A percentile compares a stretch with the other conserved stretches of the same genome.
Conservation (phyloP, 2,329 filamentous ascomycete species). For the Aspergillus luchuensis region DNA sequence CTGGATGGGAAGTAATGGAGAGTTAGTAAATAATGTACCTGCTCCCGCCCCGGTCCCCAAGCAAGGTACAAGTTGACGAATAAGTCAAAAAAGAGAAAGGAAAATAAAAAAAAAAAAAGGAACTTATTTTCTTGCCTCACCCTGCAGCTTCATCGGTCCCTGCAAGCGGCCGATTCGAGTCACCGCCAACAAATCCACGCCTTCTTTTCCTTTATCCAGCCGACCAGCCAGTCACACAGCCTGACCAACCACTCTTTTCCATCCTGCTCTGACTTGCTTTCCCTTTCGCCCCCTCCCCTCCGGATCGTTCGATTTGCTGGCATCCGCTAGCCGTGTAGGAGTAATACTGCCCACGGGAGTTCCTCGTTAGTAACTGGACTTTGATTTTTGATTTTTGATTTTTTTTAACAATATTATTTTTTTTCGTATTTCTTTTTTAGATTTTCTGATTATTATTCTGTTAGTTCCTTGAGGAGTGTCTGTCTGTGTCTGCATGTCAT, state of each 20-base stretch:
- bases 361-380: neutral
- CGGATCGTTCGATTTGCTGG: constrained; percentile 20
- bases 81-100: neutral
- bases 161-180: constrained; percentile 38
- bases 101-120: no score
- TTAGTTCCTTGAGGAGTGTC: neutral
- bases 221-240: neutral
- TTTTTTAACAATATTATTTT: neutral
- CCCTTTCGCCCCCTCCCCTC: neutral
- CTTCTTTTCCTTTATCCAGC: neutral
- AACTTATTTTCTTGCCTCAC: neutral
- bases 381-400: constrained; percentile 2
- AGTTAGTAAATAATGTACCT: neutral
- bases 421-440: constrained; percentile 6
- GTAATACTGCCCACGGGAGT: neutral
- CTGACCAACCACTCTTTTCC: neutral
- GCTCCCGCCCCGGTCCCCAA: neutral
- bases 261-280: neutral
- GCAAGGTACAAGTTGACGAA: neutral
- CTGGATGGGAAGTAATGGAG: neutral
- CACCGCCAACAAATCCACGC: constrained; percentile 17
- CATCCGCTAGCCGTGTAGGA: constrained; percentile 7
- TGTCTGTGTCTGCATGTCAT: constrained; percentile 21
- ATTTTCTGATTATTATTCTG: neutral
- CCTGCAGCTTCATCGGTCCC: constrained; percentile 8